Base-by-base conservation (phyloP, 108 stramenopile species). In the Skeletonema menzelii region DNA sequence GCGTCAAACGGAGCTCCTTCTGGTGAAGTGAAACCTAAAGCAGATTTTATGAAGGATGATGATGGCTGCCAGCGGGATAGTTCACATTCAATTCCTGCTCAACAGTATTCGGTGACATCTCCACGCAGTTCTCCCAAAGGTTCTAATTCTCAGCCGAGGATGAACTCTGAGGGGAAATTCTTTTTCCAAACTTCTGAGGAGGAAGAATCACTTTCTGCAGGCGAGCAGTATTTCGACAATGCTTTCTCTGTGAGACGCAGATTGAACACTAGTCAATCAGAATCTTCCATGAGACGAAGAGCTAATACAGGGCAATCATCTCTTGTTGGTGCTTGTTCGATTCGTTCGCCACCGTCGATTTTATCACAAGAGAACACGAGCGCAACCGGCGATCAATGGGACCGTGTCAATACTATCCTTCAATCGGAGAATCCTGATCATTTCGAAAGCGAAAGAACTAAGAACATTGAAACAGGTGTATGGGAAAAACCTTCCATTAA, bases 121-220 rank as follows among this genome's bases (percentile, higher is more conserved):
- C 49, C 49, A 22, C 19, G 49, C 7, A 22, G 20, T 20, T 53
- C 22, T 7, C 22, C 49, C 22, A 20, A 7, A 22, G 8, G n/a
- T 22, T 22, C 49, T 22, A 22, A 3, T 22, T 53, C 49, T n/a
- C 15, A n/a, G 20, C 8, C 73, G 58, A 69, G 80, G 55, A 80
- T 80, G 80, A 80, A 69, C 11, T 70, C 73, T 4, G 80, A 80
- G 37, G 80, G 73, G 8, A 69, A 28, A 61, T 80, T 80, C 58
- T 40, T 74, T 2, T 80, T 80, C 57, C 57, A 80, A 57, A 65
- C 26, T 32, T 17, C 37, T 8, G 70, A 72, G 28, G 78, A 79
- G 1, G 67, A 56, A 35, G 56, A 14, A 65, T 53, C 49, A 8
- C 49, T 24, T n/a, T 42, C 40, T 53, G 49, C 8, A 10, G 19